Evolutionary conservation across 2,329 filamentous ascomycete species (phyloP).

Genomic region (Xylaria sp.): DNA sequence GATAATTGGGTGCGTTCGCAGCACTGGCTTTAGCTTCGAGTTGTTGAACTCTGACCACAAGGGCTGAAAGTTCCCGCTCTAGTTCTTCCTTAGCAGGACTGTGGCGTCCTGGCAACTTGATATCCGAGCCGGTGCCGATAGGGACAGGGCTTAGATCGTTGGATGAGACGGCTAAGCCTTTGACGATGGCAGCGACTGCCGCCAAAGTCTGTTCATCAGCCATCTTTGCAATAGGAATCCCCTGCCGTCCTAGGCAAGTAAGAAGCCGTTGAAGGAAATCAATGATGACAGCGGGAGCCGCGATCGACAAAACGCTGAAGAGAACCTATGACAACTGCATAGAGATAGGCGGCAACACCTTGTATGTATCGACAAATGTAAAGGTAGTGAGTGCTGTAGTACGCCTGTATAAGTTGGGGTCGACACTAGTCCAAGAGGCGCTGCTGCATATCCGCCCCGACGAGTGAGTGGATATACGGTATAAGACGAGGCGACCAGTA

Average conservation of each 20-base stretch:
- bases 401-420: conserved; percentile 25
- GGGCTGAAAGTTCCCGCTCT: conserved; percentile 82
- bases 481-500: conserved; percentile 3
- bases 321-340: conserved; percentile 42
- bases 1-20: conserved; percentile 68
- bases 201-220: conserved; percentile 65
- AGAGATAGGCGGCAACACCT: conserved; percentile 36
- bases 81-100: conserved; percentile 79
- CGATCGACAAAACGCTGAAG: conserved; percentile 41
- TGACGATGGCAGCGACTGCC: conserved; percentile 64
- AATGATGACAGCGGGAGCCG: conserved; percentile 31
- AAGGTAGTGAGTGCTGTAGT: conserved; percentile 19
- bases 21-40: conserved; percentile 81
- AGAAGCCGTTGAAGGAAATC: not conserved
- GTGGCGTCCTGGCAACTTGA: conserved; percentile 81
- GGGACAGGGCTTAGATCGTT: conserved; percentile 53
- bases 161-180: conserved; percentile 60
- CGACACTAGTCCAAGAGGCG: conserved; percentile 26
- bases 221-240: conserved; percentile 51
- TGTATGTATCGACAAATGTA: conserved; percentile 27
- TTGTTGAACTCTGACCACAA: conserved; percentile 80
- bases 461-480: conserved; percentile 18
- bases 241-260: conserved; percentile 4
- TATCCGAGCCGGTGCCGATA: conserved; percentile 57
- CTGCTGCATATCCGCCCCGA: conserved; percentile 25